Base-by-base conservation (phyloP, 2,329 filamentous ascomycete species). In the Fusarium udum region DNA sequence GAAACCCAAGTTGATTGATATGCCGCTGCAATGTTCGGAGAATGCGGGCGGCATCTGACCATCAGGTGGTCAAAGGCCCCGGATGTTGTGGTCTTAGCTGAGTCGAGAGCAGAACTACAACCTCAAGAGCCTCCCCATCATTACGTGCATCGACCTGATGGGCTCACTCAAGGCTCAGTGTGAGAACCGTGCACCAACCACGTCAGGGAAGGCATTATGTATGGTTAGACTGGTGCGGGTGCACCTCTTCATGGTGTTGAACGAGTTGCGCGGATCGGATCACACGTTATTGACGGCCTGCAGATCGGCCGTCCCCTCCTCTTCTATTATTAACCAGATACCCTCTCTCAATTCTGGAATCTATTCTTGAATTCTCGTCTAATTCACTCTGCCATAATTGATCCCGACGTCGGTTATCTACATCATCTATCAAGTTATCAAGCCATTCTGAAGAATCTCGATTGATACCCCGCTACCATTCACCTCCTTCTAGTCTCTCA, bases 191-290 rank as follows among this genome's bases (percentile, higher is more conserved):
- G 77, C 77, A 66, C 75, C 69, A 64, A 77, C 71, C 76, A 77
- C 76, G 71, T 76, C 75, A 78, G 75, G 76, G 74, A 77, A 78
- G 77, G 74, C 71, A 69, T 75, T 74, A 68, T 71, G 73, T 72
- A 78, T 78, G 73, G 74, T 65, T 76, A 74, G 73, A 74, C 64
- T 77, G 69, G 72, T 72, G 72, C 71, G 68, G 69, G 71, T 77
- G 72, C 62, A 75, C 69, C 75, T 75, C 63, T 75, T 37, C 66
- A 75, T 78, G 77, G 76, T 78, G 76, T 78, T 78, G 76, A 78
- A 71, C 66, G 72, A 67, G 70, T 78, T 68, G 73, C 69, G 74
- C 67, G 68, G 70, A 71, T 77, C 75, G 70, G 72, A 78, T 78
- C 77, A 77, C 74, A 78, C 77, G 75, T 78, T 78, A 52, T 71